Percentiles rank a stretch among this genome's conserved stretches.
phyloP scores from a whole-genome alignment of 306 rosid species.

The Urtica urens region DNA sequence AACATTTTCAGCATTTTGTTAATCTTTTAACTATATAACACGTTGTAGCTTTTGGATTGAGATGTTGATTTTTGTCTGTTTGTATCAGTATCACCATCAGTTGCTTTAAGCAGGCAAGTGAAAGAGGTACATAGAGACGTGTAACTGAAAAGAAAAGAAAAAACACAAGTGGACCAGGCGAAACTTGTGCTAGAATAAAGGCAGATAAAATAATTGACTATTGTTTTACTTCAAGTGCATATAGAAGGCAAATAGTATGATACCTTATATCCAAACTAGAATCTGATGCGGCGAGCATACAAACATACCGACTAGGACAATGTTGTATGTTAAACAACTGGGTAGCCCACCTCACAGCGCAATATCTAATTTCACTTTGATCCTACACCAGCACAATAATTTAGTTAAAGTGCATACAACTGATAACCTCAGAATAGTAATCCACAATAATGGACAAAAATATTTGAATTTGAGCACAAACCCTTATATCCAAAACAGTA shows the following conservation, averaged over 20 bases:
- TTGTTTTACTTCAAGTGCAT: neutral
- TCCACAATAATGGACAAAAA: neutral
- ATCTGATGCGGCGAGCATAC: conserved; percentile 86
- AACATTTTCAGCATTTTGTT: too few relatives aligned
- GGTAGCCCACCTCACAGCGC: conserved; percentile 89
- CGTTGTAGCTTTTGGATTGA: too few relatives aligned
- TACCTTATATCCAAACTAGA: conserved; percentile 84
- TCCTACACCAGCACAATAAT: conserved; percentile 43
- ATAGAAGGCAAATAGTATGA: conserved; percentile 8
- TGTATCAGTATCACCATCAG: too few relatives aligned
- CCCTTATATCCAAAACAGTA: conserved; percentile 20
- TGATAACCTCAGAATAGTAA: too few relatives aligned
- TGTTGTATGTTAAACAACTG: conserved; percentile 67
- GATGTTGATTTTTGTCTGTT: too few relatives aligned
- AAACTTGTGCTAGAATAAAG: neutral
- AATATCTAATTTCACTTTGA: conserved; percentile 82
- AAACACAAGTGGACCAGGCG: neutral
- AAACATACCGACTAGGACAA: conserved; percentile 84
- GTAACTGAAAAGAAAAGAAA: neutral
- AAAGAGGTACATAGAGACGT: too few relatives aligned
- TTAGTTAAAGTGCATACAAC: conserved; percentile 12
- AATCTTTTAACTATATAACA: too few relatives aligned
- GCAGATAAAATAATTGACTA: neutral
- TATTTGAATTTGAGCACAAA: conserved; percentile 5
- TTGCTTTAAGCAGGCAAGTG: too few relatives aligned